A percentile compares a stretch with the other conserved stretches of the same genome.
Conservation (phyloP, 768 basidiomycete genomes). For the Boletus barrowsii region DNA sequence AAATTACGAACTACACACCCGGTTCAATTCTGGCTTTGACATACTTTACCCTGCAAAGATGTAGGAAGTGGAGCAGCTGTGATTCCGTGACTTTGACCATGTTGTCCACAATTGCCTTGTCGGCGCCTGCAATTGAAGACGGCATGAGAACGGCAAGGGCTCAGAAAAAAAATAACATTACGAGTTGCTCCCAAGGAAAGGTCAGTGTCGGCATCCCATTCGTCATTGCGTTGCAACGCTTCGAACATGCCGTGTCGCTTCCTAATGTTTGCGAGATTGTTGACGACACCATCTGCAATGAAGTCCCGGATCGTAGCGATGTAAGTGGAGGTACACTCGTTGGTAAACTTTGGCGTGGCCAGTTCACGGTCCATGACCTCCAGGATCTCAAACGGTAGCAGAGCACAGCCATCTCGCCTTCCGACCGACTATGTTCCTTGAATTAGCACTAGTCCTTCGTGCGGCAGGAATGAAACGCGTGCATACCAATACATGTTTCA, state of each 20-base stretch:
- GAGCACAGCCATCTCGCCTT: conserved; percentile 52
- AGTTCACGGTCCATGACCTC: conserved; percentile 68
- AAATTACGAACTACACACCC: conserved; percentile 40
- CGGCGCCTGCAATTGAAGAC: conserved; percentile 50
- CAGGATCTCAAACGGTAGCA: conserved; percentile 86
- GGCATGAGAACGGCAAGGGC: not conserved
- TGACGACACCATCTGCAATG: conserved; percentile 62
- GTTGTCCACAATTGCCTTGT: conserved; percentile 81
- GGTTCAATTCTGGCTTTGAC: conserved; percentile 96
- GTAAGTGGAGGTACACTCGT: conserved; percentile 71
- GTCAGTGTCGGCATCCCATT: conserved; percentile 78
- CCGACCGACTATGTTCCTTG: conserved; percentile 54
- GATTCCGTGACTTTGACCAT: conserved; percentile 81
- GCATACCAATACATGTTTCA: conserved; percentile 78
- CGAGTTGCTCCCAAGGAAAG: conserved; percentile 72
- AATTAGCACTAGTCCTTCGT: conserved; percentile 5
- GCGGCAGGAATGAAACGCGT: not conserved
- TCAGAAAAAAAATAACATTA: conserved; percentile 31
- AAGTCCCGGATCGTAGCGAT: conserved; percentile 67
- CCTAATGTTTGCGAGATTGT: conserved; percentile 63
- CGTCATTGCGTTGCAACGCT: conserved; percentile 67
- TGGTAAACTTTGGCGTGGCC: conserved; percentile 53
- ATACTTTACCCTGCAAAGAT: conserved; percentile 89
- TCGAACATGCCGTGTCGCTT: conserved; percentile 78
- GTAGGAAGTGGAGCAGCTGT: conserved; percentile 77